These are phyloP conservation scores for Fusarium luffae DNA, from an alignment of 2,329 filamentous ascomycete species.

Conservation along the genomic window DNA sequence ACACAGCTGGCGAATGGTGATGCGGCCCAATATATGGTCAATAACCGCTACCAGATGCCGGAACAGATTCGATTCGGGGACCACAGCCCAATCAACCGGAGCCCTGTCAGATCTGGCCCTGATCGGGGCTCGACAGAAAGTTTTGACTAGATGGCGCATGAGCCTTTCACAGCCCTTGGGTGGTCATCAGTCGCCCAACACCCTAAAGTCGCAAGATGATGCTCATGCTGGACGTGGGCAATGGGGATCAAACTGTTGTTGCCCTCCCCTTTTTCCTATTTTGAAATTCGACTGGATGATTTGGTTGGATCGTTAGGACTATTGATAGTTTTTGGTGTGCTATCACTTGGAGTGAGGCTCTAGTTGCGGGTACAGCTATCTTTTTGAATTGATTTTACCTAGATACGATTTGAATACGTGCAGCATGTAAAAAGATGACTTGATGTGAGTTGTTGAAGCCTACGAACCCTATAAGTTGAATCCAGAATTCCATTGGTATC, in stretches of 20 bases:
- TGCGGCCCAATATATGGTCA: not conserved
- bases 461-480: not conserved
- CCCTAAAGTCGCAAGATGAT: not conserved
- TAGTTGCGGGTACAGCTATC: not conserved
- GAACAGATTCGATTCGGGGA: not conserved
- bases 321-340: not conserved
- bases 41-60: not conserved
- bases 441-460: not conserved
- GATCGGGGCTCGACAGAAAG: not conserved
- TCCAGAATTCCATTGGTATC: slow-evolving; percentile 23
- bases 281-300: not conserved
- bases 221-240: not conserved
- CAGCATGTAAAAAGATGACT: not conserved
- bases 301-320: not conserved
- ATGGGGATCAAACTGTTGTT: not conserved
- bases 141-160: not conserved
- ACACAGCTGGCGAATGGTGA: not conserved
- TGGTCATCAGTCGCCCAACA: not conserved
- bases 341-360: not conserved
- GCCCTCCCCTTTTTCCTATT: not conserved
- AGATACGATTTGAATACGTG: not conserved
- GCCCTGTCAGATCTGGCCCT: not conserved
- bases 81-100: not conserved
- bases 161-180: not conserved
- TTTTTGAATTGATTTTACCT: not conserved